Percentiles rank a stretch among this genome's conserved stretches.
Conservation (phyloP, 2,329 filamentous ascomycete genomes). For the Verruconis gallopava region DNA sequence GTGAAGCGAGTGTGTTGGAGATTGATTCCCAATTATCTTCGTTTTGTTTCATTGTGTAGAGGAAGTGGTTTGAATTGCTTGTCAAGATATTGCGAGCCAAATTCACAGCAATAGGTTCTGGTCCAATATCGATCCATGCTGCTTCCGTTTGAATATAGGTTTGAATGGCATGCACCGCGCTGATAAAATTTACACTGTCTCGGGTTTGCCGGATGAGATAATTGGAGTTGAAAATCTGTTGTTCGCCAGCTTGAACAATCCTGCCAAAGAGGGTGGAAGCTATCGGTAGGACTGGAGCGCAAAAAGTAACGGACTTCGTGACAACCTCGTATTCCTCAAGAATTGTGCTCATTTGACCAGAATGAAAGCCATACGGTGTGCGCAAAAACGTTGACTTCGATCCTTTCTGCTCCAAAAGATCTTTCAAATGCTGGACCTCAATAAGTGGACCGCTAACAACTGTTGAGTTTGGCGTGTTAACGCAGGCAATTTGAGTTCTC, state of each 20-base stretch:
- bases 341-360: conserved; percentile 20
- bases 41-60: conserved; percentile 9
- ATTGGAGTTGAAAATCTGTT: conserved; percentile 7
- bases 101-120: not conserved
- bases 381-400: conserved; percentile 11
- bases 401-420: conserved; percentile 36
- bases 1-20: conserved; percentile 30
- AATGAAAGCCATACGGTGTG: conserved; percentile 21
- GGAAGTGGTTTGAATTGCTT: not conserved
- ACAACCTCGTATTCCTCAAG: conserved; percentile 14
- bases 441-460: conserved; percentile 54
- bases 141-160: not conserved
- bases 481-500: conserved; percentile 50
- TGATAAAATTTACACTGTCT: not conserved
- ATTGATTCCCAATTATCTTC: conserved; percentile 36
- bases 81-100: not conserved
- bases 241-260: conserved; percentile 38
- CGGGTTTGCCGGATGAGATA: conserved; percentile 16
- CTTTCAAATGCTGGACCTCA: conserved; percentile 41
- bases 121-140: not conserved
- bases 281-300: conserved; percentile 19
- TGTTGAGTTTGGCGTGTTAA: conserved; percentile 62
- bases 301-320: conserved; percentile 35
- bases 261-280: conserved; percentile 31
- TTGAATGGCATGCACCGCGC: not conserved